Evolutionary conservation across 2,329 filamentous ascomycete genomes (phyloP).

Genomic region (Pestalotiopsis sp.): DNA sequence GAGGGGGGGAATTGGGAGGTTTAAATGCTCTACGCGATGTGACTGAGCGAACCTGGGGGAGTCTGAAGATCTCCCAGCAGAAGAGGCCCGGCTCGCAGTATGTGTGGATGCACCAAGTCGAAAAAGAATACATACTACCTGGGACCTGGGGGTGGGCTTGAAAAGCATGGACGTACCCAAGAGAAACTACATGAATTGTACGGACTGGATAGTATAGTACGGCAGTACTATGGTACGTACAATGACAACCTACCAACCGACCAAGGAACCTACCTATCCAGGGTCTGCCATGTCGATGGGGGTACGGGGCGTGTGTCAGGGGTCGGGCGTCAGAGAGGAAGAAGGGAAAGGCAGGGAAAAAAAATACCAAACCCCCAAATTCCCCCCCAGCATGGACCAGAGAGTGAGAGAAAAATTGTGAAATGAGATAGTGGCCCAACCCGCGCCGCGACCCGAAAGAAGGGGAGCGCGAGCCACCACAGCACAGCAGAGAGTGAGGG

Average conservation of each 20-base stretch:
- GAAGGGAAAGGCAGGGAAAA: neutral
- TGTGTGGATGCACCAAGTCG: constrained; percentile 23
- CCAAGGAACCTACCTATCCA: neutral
- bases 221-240: neutral
- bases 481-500: neutral
- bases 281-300: neutral
- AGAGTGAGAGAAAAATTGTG: neutral
- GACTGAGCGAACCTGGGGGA: constrained; percentile 8
- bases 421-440: constrained; percentile 14
- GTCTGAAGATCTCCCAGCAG: constrained; percentile 20
- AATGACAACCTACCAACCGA: neutral
- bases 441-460: neutral
- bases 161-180: constrained; percentile 15
- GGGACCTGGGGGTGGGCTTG: neutral
- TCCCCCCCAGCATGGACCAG: neutral
- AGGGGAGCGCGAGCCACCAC: neutral
- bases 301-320: neutral
- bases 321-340: constrained; percentile 1
- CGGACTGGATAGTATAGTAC: neutral
- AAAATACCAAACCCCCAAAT: neutral
- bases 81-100: constrained; percentile 7
- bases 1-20: constrained; percentile 14
- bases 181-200: neutral
- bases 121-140: constrained; percentile 1
- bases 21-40: constrained; percentile 15